Base-by-base conservation (phyloP, 2,329 filamentous ascomycete genomes). In the Xylariaceae sp. region DNA sequence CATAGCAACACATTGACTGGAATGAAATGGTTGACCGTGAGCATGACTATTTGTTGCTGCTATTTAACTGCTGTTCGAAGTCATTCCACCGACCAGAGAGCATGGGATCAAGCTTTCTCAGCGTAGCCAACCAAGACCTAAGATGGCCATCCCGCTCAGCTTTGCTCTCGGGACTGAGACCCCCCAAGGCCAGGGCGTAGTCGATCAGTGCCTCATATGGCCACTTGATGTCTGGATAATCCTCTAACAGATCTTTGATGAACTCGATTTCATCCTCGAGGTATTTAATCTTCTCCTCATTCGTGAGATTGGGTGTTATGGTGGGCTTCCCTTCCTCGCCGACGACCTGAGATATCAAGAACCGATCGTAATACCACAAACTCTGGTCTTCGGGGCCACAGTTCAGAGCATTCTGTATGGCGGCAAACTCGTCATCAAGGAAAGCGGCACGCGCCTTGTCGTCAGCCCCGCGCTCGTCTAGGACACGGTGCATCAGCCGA, bases 341-440 rank as follows among this genome's bases (percentile, higher is more conserved):
- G 42, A 76, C 71, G 56, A 86, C 71, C 60, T 83, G 85, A 48
- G 82, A 78, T 69, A 96, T 82, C 46, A 96, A 72, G 60, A 85
- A 95, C 57, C 93, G 86, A 64, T 97, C 90, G 62, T 98, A 97
- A 66, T 94, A 95, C 91, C 93, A 98, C 5, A 96, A 75, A 16
- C 90, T 95, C 63, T 97, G 92, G 62, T 97, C 92, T 56, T 95
- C 90, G 0, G 92, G 90, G 47, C 94, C 91, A 29, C 88, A 88
- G 48, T 90, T 93, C 39, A 97, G 74, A 0, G 86, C 91, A 45
- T 84, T 79, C 44, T 85, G 82, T 21, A 95, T 83, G 35, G 88
- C 71, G 21, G 79, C 74, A 40, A 97, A 74, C 68, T 98, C 93
- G 54, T 82, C 70, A 42, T 92, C 83, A 7, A 97, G 71, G 58